phyloP scores from a whole-genome alignment of 345 rosid genomes.

The Arabidopsis arenosa region DNA sequence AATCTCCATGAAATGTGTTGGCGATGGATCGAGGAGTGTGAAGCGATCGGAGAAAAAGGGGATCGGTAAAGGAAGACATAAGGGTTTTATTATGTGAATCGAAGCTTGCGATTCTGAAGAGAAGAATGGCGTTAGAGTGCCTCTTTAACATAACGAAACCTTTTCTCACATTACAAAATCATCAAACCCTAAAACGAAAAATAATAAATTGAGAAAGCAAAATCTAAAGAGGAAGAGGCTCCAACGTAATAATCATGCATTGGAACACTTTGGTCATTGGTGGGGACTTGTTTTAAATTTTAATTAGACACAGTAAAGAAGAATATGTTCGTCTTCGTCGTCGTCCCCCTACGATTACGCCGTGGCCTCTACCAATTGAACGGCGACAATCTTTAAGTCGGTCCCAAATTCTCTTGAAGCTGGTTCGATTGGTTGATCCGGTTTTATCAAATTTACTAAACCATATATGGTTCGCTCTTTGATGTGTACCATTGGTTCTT shows the following conservation, averaged over 20 bases:
- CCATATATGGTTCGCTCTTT: slow-evolving; percentile 11
- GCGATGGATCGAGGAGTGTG: slow-evolving; percentile 40
- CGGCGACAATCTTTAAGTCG: slow-evolving; percentile 19
- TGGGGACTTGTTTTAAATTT: neutral
- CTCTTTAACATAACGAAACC: slow-evolving; percentile 61
- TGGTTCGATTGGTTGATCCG: slow-evolving; percentile 3
- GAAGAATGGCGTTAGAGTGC: slow-evolving; percentile 42
- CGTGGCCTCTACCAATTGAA: slow-evolving; percentile 36
- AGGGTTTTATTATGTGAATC: slow-evolving; percentile 33
- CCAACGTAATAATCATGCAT: slow-evolving; percentile 47
- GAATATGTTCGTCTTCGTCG: neutral
- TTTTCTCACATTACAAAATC: slow-evolving; percentile 45
- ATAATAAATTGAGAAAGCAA: slow-evolving; percentile 7
- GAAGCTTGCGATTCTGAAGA: slow-evolving; percentile 45
- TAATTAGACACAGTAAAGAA: neutral
- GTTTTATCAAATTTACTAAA: neutral
- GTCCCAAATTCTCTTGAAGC: neutral
- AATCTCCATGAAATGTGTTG: slow-evolving; percentile 10
- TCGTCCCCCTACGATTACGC: slow-evolving; percentile 23
- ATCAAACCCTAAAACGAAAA: slow-evolving; percentile 28
- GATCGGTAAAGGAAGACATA: slow-evolving; percentile 47
- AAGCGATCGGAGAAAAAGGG: slow-evolving; percentile 40
- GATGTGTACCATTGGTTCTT: neutral
- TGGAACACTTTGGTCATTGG: slow-evolving; percentile 30
- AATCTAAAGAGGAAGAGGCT: neutral